phyloP scores from a whole-genome alignment of 129 eudicot species.

The Flaveria sonorensis region DNA sequence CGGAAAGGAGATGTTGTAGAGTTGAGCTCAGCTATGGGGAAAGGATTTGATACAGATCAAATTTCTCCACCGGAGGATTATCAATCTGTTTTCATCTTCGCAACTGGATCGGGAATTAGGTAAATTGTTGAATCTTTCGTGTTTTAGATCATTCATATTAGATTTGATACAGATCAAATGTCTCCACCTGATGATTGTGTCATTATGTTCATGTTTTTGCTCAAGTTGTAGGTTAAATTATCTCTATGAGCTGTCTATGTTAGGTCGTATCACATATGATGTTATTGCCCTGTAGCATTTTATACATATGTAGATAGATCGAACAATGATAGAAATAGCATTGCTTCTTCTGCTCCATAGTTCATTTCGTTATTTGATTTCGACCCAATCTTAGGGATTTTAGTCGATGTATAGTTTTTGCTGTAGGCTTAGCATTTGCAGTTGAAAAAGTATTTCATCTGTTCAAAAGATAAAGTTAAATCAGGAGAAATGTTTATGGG shows the following conservation, averaged over 20 bases:
- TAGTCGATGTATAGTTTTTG: no score
- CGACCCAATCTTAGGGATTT: no score
- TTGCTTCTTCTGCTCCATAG: no score
- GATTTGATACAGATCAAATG: no score
- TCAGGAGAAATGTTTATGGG: not conserved
- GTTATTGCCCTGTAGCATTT: not conserved
- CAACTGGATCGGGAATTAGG: conserved; percentile 97
- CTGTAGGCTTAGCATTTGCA: no score
- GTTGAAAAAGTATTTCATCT: not conserved
- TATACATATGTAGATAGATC: not conserved
- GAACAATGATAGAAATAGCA: not conserved
- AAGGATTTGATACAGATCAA: conserved; percentile 57
- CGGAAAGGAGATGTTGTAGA: conserved; percentile 79
- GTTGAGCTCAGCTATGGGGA: conserved; percentile 69
- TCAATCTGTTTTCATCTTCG: conserved; percentile 73
- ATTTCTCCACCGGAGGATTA: conserved; percentile 64
- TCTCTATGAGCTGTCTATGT: not conserved
- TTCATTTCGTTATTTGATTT: no score
- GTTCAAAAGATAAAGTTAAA: no score
- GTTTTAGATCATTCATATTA: not conserved
- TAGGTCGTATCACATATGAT: not conserved
- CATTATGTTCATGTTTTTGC: not conserved
- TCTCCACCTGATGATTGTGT: not conserved
- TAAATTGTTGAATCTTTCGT: conserved; percentile 19
- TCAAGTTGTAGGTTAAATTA: conserved; percentile 4